These are phyloP conservation scores for Exophiala spinifera DNA, from an alignment of 2,329 filamentous ascomycete genomes.

Conservation along the genomic window DNA sequence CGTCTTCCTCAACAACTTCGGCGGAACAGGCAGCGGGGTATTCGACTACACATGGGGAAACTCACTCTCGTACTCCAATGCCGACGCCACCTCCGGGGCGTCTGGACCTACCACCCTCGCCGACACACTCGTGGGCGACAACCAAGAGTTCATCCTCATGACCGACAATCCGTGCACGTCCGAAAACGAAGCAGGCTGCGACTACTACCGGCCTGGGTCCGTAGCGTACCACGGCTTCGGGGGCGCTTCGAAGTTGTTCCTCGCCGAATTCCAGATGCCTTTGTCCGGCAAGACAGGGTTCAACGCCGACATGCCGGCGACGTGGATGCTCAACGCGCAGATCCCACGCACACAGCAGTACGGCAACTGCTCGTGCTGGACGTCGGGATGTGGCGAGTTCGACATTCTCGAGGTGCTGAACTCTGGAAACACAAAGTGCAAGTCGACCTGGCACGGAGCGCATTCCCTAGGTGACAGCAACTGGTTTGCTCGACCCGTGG, in stretches of 20 bases:
- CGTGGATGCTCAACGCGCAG: constrained; percentile 72
- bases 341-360: constrained; percentile 72
- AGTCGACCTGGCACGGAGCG: constrained; percentile 63
- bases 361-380: constrained; percentile 70
- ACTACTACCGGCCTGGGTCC: constrained; percentile 47
- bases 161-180: constrained; percentile 48
- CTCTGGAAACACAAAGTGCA: constrained; percentile 62
- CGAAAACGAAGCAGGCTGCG: constrained; percentile 40
- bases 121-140: constrained; percentile 49
- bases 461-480: constrained; percentile 65
- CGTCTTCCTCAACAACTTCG: constrained; percentile 58
- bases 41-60: constrained; percentile 54
- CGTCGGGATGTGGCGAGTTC: constrained; percentile 67
- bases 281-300: constrained; percentile 49
- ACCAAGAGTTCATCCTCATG: constrained; percentile 53
- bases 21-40: constrained; percentile 54
- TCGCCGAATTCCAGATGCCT: constrained; percentile 73
- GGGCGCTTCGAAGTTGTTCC: constrained; percentile 68
- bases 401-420: constrained; percentile 72
- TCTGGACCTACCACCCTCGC: constrained; percentile 49
- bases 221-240: constrained; percentile 64
- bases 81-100: constrained; percentile 47
- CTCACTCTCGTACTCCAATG: constrained; percentile 55
- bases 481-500: constrained; percentile 66
- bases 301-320: constrained; percentile 67